Percentiles rank a stretch among this genome's conserved stretches.
phyloP scores from a whole-genome alignment of 805 yeast genomes.

The Metschnikowia proteae region DNA sequence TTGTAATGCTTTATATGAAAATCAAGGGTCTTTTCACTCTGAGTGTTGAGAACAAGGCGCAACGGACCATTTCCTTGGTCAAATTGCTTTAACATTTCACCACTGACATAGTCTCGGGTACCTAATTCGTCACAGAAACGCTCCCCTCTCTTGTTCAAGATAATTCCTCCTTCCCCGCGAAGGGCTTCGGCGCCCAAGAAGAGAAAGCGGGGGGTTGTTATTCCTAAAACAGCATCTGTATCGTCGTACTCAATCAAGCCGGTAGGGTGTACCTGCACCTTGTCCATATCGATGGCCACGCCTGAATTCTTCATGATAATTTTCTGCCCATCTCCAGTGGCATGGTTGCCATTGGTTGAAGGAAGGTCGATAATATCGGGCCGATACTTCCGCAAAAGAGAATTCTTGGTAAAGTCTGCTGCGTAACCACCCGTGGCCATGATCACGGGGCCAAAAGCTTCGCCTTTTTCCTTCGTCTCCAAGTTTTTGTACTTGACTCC shows the following conservation, averaged over 20 bases:
- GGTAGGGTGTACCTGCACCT: conserved; percentile 67
- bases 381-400: conserved; percentile 51
- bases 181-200: conserved; percentile 64
- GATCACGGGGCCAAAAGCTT: conserved; percentile 52
- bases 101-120: conserved; percentile 58
- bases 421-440: conserved; percentile 68
- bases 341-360: conserved; percentile 58
- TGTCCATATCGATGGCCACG: conserved; percentile 56
- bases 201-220: conserved; percentile 44
- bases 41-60: conserved; percentile 47
- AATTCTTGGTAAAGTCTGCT: conserved; percentile 54
- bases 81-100: conserved; percentile 47
- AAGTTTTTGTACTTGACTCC: conserved; percentile 30
- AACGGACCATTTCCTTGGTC: conserved; percentile 43
- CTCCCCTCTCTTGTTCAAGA: conserved; percentile 48
- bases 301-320: conserved; percentile 51
- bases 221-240: conserved; percentile 40
- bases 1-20: conserved; percentile 56
- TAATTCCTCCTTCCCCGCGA: conserved; percentile 63
- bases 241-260: conserved; percentile 53
- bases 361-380: conserved; percentile 57
- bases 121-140: conserved; percentile 60
- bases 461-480: conserved; percentile 27
- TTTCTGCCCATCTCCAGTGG: conserved; percentile 63
- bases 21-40: conserved; percentile 42